Conservation (phyloP, 2,329 filamentous ascomycete species). For the Tricladium varicosporioides region DNA sequence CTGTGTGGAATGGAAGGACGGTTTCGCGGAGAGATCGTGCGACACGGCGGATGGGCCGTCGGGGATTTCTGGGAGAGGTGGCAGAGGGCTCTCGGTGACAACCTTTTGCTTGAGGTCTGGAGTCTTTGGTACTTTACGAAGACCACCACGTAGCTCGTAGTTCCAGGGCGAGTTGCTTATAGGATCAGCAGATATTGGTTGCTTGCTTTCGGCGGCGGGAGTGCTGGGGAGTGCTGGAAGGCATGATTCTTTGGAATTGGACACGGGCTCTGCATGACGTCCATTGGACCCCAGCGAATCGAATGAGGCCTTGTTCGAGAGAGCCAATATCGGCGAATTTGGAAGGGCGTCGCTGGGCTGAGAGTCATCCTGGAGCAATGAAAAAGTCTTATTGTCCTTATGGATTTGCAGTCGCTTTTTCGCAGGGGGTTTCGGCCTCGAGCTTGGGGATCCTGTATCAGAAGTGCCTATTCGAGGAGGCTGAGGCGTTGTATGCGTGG, state of each 20-base stretch:
- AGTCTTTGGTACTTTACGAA: constrained; percentile 36
- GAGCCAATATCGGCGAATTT: constrained; percentile 19
- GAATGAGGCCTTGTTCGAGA: constrained; percentile 25
- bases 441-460: constrained; percentile 28
- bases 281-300: constrained; percentile 25
- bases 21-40: constrained; percentile 33
- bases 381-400: constrained; percentile 34
- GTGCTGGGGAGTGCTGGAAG: constrained; percentile 24
- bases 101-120: constrained; percentile 33
- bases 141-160: constrained; percentile 34
- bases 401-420: constrained; percentile 32
- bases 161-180: constrained; percentile 33
- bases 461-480: constrained; percentile 23
- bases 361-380: constrained; percentile 28
- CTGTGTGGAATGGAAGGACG: constrained; percentile 32
- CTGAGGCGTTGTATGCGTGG: constrained; percentile 26
- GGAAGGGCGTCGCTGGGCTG: constrained; percentile 20
- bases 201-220: constrained; percentile 25
- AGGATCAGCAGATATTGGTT: constrained; percentile 31
- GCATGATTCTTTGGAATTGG: constrained; percentile 32
- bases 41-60: constrained; percentile 21
- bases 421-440: constrained; percentile 24
- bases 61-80: constrained; percentile 28
- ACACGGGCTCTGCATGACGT: constrained; percentile 20
- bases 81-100: constrained; percentile 21